Evolutionary conservation across 495 filamentous ascomycete genomes (phyloP).

Genomic region (Stereocaulon alpinum): DNA sequence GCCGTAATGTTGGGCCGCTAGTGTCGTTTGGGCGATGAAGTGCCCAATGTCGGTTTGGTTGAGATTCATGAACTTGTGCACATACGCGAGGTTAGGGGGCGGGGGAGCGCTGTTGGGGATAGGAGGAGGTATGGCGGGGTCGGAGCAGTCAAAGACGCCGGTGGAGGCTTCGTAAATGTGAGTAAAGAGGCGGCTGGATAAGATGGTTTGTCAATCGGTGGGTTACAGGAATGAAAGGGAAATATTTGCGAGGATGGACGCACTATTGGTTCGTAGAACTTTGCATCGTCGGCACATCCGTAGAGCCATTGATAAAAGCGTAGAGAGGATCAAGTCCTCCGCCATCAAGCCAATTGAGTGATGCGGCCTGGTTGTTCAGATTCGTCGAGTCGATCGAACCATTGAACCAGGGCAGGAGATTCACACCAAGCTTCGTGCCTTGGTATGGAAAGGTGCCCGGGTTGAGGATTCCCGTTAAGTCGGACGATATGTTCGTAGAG

Average conservation of each 20-base stretch:
- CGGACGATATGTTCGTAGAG: slow-evolving; percentile 33
- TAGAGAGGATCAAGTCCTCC: slow-evolving; percentile 28
- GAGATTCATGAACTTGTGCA: slow-evolving; percentile 43
- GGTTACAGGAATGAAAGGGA: neutral
- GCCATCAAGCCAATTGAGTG: slow-evolving; percentile 46
- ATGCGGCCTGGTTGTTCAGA: slow-evolving; percentile 27
- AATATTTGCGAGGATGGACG: slow-evolving; percentile 8
- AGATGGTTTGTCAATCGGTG: neutral
- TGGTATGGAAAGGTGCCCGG: slow-evolving; percentile 30
- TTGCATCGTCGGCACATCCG: slow-evolving; percentile 38
- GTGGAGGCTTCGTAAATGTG: slow-evolving; percentile 49
- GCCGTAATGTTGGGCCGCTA: slow-evolving; percentile 42
- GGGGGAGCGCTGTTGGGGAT: slow-evolving; percentile 5
- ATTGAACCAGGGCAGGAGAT: slow-evolving; percentile 44
- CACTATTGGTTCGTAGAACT: slow-evolving; percentile 47
- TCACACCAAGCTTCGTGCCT: slow-evolving; percentile 31
- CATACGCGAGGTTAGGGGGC: neutral
- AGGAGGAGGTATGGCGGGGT: slow-evolving; percentile 9
- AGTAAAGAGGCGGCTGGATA: slow-evolving; percentile 38
- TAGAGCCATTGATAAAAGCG: slow-evolving; percentile 11
- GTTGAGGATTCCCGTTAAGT: slow-evolving; percentile 42
- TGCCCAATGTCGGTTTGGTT: slow-evolving; percentile 37
- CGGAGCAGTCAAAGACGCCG: slow-evolving; percentile 39
- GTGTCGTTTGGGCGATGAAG: slow-evolving; percentile 44
- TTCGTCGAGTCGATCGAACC: slow-evolving; percentile 41